Base-by-base conservation (phyloP, 2,329 filamentous ascomycete genomes). In the Beauveria bassiana region DNA sequence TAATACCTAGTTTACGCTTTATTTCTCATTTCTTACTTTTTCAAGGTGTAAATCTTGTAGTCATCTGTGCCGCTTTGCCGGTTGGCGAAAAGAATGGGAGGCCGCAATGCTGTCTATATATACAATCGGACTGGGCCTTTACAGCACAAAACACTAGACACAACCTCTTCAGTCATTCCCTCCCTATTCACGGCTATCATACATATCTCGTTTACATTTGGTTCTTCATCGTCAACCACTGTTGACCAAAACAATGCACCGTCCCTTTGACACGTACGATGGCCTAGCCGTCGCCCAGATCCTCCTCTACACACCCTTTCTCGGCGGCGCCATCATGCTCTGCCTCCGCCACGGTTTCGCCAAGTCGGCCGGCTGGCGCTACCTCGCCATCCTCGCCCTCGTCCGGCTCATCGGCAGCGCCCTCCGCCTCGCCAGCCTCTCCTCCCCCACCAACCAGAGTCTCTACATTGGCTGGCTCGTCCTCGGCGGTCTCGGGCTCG, bases 341-440 rank as follows among this genome's bases (percentile, higher is more conserved):
- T 84, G 82, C 12, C 82, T 66, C 62, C 69, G 66, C 16, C 71
- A 75, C 60, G 73, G 85, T 81, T 81, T 80, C 69, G 66, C 73
- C 5, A 84, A 86, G 77, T 79, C 86, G 9, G 81, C 81, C 18
- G 85, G 85, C 4, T 87, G 84, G 53, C 78, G 85, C 24, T 77
- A 86, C 10, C 81, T 88, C 66, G 74, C 87, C 16, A 78, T 88
- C 28, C 76, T 85, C 16, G 77, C 85, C 2, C 73, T 86, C 16
- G 76, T 71, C 61, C 83, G 87, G 74, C 82, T 88, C 59, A 76
- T 86, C 54, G 72, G 77, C 64, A 78, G 84, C 65, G 74, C 77
- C n/a, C 61, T 86, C 14, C 69, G 67, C 61, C 70, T 75, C 7
- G 72, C 68, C 52, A 71, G 70, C 46, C 64, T 84, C 51, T 70